A percentile compares a stretch with the other conserved stretches of the same genome.
Conservation (phyloP, 106 monocot genomes). For the Hemerocallis citrina region DNA sequence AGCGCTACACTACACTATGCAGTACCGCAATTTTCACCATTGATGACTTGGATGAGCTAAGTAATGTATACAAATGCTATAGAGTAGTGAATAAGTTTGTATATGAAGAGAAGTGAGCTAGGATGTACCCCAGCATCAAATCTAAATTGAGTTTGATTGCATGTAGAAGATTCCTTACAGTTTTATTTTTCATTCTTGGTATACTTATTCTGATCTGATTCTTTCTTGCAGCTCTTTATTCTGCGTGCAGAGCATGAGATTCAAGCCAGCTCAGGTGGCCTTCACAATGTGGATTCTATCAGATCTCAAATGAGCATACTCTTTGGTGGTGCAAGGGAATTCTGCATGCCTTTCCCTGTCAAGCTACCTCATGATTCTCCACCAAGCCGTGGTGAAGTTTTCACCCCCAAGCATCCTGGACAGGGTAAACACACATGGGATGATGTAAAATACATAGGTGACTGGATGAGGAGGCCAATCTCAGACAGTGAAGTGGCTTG, state of each 20-base stretch:
- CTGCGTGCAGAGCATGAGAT: constrained; percentile 82
- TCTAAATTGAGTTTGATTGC: too few species aligned
- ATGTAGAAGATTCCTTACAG: too few species aligned
- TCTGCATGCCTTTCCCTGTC: not conserved
- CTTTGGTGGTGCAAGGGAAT: constrained; percentile 26
- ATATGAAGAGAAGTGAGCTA: too few species aligned
- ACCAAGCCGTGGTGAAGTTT: constrained; percentile 26
- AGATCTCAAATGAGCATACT: constrained; percentile 39
- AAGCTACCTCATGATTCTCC: not conserved
- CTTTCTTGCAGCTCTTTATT: constrained; percentile 56
- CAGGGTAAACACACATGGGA: constrained; percentile 32
- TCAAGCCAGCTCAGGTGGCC: constrained; percentile 28
- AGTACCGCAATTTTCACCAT: too few species aligned
- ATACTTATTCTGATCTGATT: not conserved
- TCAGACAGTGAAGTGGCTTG: constrained; percentile 78
- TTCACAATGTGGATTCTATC: constrained; percentile 40
- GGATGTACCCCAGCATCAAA: too few species aligned
- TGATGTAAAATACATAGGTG: constrained; percentile 66
- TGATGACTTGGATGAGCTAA: too few species aligned
- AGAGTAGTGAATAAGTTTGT: too few species aligned
- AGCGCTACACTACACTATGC: too few species aligned
- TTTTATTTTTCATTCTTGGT: too few species aligned
- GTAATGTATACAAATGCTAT: too few species aligned
- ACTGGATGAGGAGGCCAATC: constrained; percentile 84
- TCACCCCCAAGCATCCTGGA: constrained; percentile 78